A percentile compares a stretch with the other conserved stretches of the same genome.
Conservation (phyloP, 179 eudicot genomes). For the Sideroxylon spinosum region DNA sequence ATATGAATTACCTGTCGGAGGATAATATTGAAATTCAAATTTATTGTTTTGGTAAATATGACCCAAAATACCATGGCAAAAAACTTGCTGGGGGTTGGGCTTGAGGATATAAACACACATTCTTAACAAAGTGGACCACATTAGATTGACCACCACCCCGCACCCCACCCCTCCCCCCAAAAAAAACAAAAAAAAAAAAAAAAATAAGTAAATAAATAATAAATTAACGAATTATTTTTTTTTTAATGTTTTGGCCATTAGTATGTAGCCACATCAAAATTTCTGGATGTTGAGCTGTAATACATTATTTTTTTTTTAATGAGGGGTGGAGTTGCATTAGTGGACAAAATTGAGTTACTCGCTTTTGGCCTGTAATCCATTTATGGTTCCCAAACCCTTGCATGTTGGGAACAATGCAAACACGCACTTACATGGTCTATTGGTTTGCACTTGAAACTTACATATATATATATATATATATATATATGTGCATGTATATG, state of each 20-base stretch:
- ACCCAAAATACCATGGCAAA: too few species aligned
- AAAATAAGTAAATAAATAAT: too few species aligned
- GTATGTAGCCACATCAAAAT: neutral
- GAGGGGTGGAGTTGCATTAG: neutral
- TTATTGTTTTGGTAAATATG: too few species aligned
- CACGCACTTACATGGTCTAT: neutral
- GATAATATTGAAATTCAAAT: too few species aligned
- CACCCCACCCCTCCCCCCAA: too few species aligned
- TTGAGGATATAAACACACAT: too few species aligned
- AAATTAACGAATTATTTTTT: too few species aligned
- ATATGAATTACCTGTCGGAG: neutral
- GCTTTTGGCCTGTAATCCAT: neutral
- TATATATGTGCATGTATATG: neutral
- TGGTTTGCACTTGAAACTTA: neutral
- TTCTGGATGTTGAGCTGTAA: neutral
- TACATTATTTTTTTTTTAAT: neutral
- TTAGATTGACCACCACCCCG: too few species aligned
- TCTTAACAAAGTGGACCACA: too few species aligned
- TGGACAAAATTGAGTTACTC: neutral
- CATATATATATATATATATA: too few species aligned
- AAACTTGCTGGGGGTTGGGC: too few species aligned
- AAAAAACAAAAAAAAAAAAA: too few species aligned
- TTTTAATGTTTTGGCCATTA: neutral
- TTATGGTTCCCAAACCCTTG: neutral
- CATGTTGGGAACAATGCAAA: neutral